A percentile compares a stretch with the other conserved stretches of the same genome.
Evolutionary conservation across 768 basidiomycete species (phyloP).

Genomic region (Hericium alpestre): DNA sequence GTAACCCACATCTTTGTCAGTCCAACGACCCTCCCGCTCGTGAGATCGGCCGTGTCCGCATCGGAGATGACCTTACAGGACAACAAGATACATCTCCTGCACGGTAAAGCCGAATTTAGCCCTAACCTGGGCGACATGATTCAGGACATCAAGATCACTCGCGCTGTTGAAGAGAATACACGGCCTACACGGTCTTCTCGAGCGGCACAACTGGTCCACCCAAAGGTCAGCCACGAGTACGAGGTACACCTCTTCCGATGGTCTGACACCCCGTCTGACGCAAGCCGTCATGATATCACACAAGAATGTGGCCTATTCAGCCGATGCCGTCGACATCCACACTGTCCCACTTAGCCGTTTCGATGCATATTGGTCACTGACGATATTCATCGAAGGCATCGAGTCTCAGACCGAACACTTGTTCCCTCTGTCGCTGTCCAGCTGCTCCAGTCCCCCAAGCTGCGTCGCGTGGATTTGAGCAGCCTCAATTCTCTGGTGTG

Average conservation of each 20-base stretch:
- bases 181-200: conserved; percentile 62
- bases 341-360: too few species aligned
- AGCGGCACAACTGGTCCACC: conserved; percentile 72
- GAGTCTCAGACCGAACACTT: too few species aligned
- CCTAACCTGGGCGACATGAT: conserved; percentile 37
- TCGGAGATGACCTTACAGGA: conserved; percentile 26
- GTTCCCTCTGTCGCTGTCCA: too few species aligned
- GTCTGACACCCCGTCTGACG: neutral
- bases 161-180: conserved; percentile 30
- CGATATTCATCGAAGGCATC: too few species aligned
- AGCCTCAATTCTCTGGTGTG: too few species aligned
- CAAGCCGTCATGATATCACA: conserved; percentile 68
- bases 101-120: conserved; percentile 30
- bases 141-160: conserved; percentile 27
- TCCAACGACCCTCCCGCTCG: conserved; percentile 31
- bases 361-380: too few species aligned
- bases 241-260: neutral
- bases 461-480: too few species aligned
- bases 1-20: conserved; percentile 46
- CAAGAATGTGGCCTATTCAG: conserved; percentile 40
- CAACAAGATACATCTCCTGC: conserved; percentile 38
- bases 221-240: conserved; percentile 37
- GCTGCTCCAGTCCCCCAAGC: too few species aligned
- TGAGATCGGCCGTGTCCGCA: conserved; percentile 25
- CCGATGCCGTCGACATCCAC: too few species aligned